Evolutionary conservation across 306 rosid genomes (phyloP).

Genomic region (Begonia loranthoides): DNA sequence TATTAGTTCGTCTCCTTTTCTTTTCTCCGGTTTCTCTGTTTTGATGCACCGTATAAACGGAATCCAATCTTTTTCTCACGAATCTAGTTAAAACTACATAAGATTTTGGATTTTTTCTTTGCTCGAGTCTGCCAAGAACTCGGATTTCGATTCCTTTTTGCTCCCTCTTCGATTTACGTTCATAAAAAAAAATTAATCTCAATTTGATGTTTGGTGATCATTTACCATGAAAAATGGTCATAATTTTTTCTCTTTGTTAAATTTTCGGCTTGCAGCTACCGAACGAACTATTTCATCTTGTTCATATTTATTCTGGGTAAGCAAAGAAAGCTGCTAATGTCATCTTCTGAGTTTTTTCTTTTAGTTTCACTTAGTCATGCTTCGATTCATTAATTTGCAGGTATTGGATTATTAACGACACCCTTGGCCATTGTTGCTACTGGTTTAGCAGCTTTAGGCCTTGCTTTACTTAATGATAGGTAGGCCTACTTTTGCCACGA

Average conservation of each 20-base stretch:
- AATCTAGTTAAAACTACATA: neutral
- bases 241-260: neutral
- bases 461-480: constrained; percentile 95
- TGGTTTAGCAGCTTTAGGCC: constrained; percentile 59
- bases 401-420: constrained; percentile 70
- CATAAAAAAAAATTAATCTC: too few relatives aligned
- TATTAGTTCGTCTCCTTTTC: neutral
- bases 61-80: neutral
- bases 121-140: too few relatives aligned
- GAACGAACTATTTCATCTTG: constrained; percentile 89
- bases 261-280: constrained; percentile 49
- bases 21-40: neutral
- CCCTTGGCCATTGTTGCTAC: constrained; percentile 78
- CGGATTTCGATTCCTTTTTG: too few relatives aligned
- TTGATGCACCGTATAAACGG: neutral
- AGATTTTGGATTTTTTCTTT: too few relatives aligned
- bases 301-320: constrained; percentile 70
- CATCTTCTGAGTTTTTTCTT: neutral
- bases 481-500: constrained; percentile 3
- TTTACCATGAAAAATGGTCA: too few relatives aligned
- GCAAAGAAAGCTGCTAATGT: constrained; percentile 10
- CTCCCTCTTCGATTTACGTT: too few relatives aligned
- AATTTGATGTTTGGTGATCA: too few relatives aligned
- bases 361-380: neutral
- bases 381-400: constrained; percentile 28